Evolutionary conservation across 202 grass and related monocot genomes (phyloP).

Genomic region (Carex sylvatica): DNA sequence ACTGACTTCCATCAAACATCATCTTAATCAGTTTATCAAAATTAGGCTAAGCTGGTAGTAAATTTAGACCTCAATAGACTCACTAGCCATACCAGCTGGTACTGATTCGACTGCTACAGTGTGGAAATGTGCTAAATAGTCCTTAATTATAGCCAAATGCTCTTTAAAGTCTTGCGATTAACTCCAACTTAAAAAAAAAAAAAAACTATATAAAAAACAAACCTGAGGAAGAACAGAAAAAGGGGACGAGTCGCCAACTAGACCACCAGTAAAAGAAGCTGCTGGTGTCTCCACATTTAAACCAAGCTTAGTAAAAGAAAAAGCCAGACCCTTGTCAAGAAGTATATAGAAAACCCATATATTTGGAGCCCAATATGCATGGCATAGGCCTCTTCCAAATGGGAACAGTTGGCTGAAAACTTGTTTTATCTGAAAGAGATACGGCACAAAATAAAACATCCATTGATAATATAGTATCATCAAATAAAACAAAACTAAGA

Average conservation of each 20-base stretch:
- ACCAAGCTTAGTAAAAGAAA: constrained; percentile 65
- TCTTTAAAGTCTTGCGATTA: neutral
- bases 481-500: neutral
- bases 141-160: neutral
- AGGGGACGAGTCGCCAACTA: constrained; percentile 71
- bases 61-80: too few species aligned
- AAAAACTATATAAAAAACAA: neutral
- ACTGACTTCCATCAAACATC: too few species aligned
- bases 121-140: neutral
- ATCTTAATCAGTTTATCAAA: too few species aligned
- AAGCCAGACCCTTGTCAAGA: constrained; percentile 79
- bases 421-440: constrained; percentile 66
- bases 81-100: neutral
- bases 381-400: constrained; percentile 91
- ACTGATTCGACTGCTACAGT: neutral
- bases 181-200: neutral
- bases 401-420: constrained; percentile 76
- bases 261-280: constrained; percentile 85
- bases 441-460: neutral
- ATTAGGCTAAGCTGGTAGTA: too few species aligned
- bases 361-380: constrained; percentile 95
- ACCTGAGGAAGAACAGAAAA: constrained; percentile 94
- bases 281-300: constrained; percentile 59
- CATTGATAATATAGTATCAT: constrained; percentile 1
- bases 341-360: constrained; percentile 97